Evolutionary conservation across 2,329 filamentous ascomycete species (phyloP).

Genomic region (Dactylonectria estremocensis): DNA sequence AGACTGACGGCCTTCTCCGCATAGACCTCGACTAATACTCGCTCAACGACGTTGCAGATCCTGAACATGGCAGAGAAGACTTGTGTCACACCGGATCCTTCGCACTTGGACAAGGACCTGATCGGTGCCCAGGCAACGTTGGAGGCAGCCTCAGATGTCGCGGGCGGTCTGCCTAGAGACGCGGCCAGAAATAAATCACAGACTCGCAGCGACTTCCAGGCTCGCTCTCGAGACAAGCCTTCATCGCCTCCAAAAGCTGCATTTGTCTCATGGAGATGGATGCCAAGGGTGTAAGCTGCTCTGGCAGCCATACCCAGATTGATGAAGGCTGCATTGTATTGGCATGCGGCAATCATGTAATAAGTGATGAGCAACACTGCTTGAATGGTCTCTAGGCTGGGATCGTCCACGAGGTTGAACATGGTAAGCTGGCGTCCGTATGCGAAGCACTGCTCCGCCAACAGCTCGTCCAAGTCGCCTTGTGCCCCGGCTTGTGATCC

Average conservation of each 20-base stretch:
- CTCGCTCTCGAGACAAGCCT: constrained; percentile 14
- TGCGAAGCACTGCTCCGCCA: constrained; percentile 14
- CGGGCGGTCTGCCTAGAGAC: constrained; percentile 13
- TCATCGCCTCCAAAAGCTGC: constrained; percentile 6
- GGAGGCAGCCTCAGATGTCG: constrained; percentile 5
- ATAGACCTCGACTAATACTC: constrained; percentile 13
- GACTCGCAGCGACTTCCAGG: constrained; percentile 17
- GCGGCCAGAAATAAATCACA: constrained; percentile 14
- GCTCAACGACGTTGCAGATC: constrained; percentile 18
- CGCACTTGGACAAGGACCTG: neutral
- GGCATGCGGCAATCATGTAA: constrained; percentile 10
- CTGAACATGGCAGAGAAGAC: constrained; percentile 19
- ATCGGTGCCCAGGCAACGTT: constrained; percentile 14
- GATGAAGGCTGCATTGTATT: constrained; percentile 17
- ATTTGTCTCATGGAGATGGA: constrained; percentile 15
- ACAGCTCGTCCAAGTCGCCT: constrained; percentile 2
- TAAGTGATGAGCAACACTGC: constrained; percentile 10
- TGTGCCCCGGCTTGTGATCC: constrained; percentile 3
- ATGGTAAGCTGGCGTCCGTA: constrained; percentile 12
- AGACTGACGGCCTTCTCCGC: constrained; percentile 17
- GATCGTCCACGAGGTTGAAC: constrained; percentile 6
- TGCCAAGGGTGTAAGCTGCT: constrained; percentile 6
- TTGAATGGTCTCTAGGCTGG: constrained; percentile 5
- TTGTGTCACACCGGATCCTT: neutral
- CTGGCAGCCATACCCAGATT: constrained; percentile 6